A percentile compares a stretch with the other conserved stretches of the same genome.
Conservation (phyloP, 345 rosid genomes). For the Hypericum androsaemum region DNA sequence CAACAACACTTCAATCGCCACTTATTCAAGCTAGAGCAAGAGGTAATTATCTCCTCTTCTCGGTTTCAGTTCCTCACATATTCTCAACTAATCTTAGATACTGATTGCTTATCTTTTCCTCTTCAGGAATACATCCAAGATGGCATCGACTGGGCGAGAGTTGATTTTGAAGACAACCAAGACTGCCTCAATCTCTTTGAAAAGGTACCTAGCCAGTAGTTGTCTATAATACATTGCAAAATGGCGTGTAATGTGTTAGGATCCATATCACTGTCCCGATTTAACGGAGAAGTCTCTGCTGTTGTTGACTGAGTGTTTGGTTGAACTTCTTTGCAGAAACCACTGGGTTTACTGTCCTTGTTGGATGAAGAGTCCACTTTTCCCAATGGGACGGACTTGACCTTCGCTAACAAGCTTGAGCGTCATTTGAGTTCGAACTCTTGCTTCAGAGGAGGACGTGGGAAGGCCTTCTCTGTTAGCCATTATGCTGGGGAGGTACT, state of each 20-base stretch:
- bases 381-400: slow-evolving; percentile 5
- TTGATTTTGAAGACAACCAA: slow-evolving; percentile 2
- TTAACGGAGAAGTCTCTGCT: no score
- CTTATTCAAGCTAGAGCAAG: slow-evolving; percentile 95
- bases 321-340: background rate
- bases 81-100: no score
- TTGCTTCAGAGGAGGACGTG: background rate
- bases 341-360: background rate
- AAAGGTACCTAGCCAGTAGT: slow-evolving; percentile 5
- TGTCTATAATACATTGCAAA: no score
- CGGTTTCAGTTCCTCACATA: no score
- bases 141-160: slow-evolving; percentile 7
- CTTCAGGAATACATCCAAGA: slow-evolving; percentile 8
- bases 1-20: slow-evolving; percentile 99
- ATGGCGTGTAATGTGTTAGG: no score
- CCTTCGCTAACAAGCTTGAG: background rate
- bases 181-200: slow-evolving; percentile 4
- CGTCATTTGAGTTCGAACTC: slow-evolving; percentile 1
- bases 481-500: background rate
- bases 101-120: background rate
- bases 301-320: background rate
- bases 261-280: no score
- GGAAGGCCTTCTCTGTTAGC: background rate
- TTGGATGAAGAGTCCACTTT: slow-evolving; percentile 9
- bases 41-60: slow-evolving; percentile 40